These are phyloP conservation scores for Podospora anserina DNA, from an alignment of 495 filamentous ascomycete genomes.

Conservation along the genomic window DNA sequence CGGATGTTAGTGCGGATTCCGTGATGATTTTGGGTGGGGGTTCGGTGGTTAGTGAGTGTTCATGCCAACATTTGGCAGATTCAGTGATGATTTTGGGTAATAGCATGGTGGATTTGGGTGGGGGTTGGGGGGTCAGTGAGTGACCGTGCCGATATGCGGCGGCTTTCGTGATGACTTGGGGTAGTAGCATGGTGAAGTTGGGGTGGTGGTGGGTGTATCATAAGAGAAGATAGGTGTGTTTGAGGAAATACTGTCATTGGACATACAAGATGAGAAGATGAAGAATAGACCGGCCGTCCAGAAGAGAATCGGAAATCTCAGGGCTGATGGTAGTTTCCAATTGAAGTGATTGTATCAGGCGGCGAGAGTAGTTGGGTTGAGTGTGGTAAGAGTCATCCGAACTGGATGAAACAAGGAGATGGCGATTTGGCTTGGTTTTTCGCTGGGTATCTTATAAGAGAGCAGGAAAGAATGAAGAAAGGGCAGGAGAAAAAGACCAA, in stretches of 20 bases:
- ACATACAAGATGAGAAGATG: neutral
- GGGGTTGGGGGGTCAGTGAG: neutral
- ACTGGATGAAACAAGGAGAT: neutral
- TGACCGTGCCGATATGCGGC: no score
- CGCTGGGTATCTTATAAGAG: neutral
- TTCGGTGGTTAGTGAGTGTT: no score
- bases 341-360: constrained; percentile 11
- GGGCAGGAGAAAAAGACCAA: neutral
- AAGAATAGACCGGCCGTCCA: neutral
- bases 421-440: neutral
- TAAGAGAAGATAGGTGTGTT: neutral
- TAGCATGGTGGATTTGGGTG: no score
- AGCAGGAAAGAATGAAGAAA: neutral
- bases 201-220: neutral
- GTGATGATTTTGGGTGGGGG: no score
- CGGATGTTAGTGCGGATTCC: neutral
- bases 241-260: neutral
- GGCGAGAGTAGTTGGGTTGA: constrained; percentile 14
- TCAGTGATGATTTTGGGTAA: no score
- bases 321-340: neutral
- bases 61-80: no score
- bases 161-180: no score
- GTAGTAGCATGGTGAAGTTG: neutral
- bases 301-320: neutral
- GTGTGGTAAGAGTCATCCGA: constrained; percentile 16